Evolutionary conservation across 371 early-diverging fungal genomes (phyloP).

Genomic region (Apophysomyces ossiformis): DNA sequence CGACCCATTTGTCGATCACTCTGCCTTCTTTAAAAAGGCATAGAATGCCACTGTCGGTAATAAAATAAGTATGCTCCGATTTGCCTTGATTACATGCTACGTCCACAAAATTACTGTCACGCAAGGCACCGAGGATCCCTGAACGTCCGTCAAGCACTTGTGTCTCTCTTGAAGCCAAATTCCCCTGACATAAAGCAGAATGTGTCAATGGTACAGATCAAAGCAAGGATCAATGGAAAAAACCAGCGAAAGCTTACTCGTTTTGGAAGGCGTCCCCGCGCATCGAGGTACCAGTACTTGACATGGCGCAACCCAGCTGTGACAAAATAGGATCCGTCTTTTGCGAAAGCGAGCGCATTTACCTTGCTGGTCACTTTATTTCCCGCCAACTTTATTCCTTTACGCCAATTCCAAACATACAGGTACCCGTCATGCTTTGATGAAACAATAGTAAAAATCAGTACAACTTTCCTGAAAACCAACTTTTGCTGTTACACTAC

Average conservation of each 20-base stretch:
- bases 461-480: conserved; percentile 4
- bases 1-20: conserved; percentile 80
- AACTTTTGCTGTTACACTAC: conserved; percentile 36
- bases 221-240: neutral
- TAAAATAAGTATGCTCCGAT: conserved; percentile 60
- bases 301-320: conserved; percentile 82
- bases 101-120: conserved; percentile 76
- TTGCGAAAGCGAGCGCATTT: conserved; percentile 67
- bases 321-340: conserved; percentile 73
- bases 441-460: conserved; percentile 8
- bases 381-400: conserved; percentile 67
- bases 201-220: neutral
- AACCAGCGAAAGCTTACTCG: conserved; percentile 25
- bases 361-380: conserved; percentile 75
- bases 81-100: conserved; percentile 58
- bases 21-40: conserved; percentile 70
- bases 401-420: conserved; percentile 85
- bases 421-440: conserved; percentile 81
- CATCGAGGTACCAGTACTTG: conserved; percentile 82
- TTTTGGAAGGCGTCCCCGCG: conserved; percentile 47
- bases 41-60: conserved; percentile 73
- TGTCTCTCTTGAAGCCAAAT: conserved; percentile 44
- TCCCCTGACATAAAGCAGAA: conserved; percentile 23
- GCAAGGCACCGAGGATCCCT: conserved; percentile 69
- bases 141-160: conserved; percentile 78